These are phyloP conservation scores for Amylostereum areolatum DNA, from an alignment of 1,284 basidiomycete genomes.

Conservation along the genomic window DNA sequence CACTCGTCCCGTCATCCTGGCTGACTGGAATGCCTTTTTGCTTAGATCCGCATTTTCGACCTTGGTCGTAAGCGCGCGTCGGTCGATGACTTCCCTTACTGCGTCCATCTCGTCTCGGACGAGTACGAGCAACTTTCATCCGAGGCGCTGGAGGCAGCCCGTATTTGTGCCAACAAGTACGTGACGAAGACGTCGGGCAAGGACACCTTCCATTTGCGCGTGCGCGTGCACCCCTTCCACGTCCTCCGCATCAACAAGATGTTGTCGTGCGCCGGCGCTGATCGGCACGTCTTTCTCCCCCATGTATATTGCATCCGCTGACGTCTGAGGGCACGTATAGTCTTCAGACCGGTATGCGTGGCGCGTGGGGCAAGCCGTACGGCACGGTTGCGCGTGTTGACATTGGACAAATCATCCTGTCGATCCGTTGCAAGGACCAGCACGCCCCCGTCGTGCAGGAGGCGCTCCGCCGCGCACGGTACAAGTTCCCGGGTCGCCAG, in stretches of 20 bases:
- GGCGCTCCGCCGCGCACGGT: slow-evolving; percentile 94
- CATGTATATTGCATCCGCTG: not conserved
- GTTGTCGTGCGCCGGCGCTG: slow-evolving; percentile 98
- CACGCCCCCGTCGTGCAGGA: slow-evolving; percentile 91
- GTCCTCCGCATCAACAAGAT: slow-evolving; percentile 99
- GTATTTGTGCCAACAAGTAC: slow-evolving; percentile 99
- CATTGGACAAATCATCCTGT: slow-evolving; percentile 97
- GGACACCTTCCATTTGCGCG: slow-evolving; percentile 98
- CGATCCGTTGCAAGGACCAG: slow-evolving; percentile 88
- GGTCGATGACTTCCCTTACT: slow-evolving; percentile 97
- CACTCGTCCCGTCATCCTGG: slow-evolving; percentile 2
- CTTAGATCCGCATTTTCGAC: slow-evolving; percentile 88
- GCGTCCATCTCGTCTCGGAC: slow-evolving; percentile 94
- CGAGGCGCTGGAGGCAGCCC: slow-evolving; percentile 96
- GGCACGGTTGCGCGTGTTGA: slow-evolving; percentile 92
- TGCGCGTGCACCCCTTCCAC: slow-evolving; percentile 98
- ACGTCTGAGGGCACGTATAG: slow-evolving; percentile 29
- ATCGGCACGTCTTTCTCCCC: slow-evolving; percentile 54
- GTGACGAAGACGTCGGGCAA: slow-evolving; percentile 98
- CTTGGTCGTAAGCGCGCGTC: slow-evolving; percentile 92
- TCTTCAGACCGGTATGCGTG: slow-evolving; percentile 99
- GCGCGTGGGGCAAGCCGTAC: slow-evolving; percentile 99
- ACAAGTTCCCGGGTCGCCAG: slow-evolving; percentile 99
- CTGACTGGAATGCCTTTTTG: slow-evolving; percentile 1
- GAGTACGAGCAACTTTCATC: slow-evolving; percentile 98